Conservation (phyloP, 169 alveolate species). For the Plasmodium berghei region DNA sequence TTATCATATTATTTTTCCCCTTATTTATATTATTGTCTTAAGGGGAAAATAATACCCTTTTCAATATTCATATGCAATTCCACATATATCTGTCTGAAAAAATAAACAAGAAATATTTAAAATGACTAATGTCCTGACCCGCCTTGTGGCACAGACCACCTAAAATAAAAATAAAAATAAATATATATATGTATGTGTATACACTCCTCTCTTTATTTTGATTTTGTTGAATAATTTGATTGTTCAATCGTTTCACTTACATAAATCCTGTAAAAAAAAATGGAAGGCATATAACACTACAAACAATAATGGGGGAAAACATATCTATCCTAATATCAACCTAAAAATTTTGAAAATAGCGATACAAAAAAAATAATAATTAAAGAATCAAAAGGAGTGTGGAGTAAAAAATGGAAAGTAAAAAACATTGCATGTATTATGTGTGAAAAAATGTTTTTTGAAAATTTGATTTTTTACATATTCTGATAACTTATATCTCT, state of each 20-base stretch:
- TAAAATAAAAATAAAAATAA: not conserved
- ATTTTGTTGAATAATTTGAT: not conserved
- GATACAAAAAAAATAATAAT: not conserved
- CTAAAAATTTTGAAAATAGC: constrained; percentile 14
- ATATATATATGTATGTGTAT: not conserved
- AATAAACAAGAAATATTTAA: not conserved
- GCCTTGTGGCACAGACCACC: constrained; percentile 49
- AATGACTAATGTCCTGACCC: constrained; percentile 14
- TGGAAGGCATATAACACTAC: constrained; percentile 53
- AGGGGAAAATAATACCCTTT: not conserved
- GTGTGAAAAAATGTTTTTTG: constrained; percentile 13
- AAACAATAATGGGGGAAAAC: constrained; percentile 48
- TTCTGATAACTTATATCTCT: constrained; percentile 44
- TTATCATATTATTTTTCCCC: too few species aligned
- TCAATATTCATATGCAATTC: not conserved
- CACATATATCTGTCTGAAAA: too few species aligned
- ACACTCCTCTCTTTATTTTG: not conserved
- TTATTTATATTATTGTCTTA: too few species aligned
- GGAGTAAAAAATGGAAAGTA: constrained; percentile 4
- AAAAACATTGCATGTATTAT: not conserved
- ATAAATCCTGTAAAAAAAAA: constrained; percentile 51
- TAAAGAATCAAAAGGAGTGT: not conserved
- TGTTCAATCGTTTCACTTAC: constrained; percentile 19
- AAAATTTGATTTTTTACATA: constrained; percentile 27
- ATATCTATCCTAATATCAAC: constrained; percentile 65